Conservation (phyloP, 352 stramenopile species). For the Phytophthora cactorum region DNA sequence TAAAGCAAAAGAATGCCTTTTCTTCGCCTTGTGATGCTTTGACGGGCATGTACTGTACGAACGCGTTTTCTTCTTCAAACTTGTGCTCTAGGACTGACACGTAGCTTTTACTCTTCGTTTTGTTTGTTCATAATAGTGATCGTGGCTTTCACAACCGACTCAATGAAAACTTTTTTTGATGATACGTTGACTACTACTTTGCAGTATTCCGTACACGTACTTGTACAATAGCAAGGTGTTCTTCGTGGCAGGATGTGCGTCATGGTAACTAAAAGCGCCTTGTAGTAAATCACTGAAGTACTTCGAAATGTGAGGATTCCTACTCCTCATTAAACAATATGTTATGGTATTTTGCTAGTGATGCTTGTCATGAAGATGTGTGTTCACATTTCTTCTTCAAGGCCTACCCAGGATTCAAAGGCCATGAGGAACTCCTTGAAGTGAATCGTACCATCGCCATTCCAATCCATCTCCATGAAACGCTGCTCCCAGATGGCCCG, state of each 20-base stretch:
- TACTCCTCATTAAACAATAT: no score
- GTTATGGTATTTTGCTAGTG: not conserved
- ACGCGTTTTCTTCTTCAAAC: not conserved
- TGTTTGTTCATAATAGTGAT: no score
- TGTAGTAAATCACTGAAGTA: no score
- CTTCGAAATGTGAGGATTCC: no score
- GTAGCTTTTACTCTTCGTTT: no score
- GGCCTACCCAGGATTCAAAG: constrained; percentile 87
- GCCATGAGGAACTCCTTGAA: constrained; percentile 92
- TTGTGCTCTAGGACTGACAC: no score
- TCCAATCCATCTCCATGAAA: constrained; percentile 90
- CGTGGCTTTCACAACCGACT: no score
- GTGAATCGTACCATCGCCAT: constrained; percentile 85
- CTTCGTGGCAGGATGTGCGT: no score
- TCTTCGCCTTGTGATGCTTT: constrained; percentile 22
- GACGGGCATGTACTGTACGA: not conserved
- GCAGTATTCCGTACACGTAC: no score
- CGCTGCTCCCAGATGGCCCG: constrained; percentile 79
- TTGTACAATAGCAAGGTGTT: no score
- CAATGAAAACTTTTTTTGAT: not conserved
- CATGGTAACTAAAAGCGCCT: no score
- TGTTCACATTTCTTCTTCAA: constrained; percentile 52
- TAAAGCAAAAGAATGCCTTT: constrained; percentile 39
- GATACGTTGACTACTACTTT: no score
- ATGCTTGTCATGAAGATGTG: not conserved